A percentile compares a stretch with the other conserved stretches of the same genome.
phyloP scores from a whole-genome alignment of 2,329 filamentous ascomycete genomes.

The Aspergillus aculeatus region DNA sequence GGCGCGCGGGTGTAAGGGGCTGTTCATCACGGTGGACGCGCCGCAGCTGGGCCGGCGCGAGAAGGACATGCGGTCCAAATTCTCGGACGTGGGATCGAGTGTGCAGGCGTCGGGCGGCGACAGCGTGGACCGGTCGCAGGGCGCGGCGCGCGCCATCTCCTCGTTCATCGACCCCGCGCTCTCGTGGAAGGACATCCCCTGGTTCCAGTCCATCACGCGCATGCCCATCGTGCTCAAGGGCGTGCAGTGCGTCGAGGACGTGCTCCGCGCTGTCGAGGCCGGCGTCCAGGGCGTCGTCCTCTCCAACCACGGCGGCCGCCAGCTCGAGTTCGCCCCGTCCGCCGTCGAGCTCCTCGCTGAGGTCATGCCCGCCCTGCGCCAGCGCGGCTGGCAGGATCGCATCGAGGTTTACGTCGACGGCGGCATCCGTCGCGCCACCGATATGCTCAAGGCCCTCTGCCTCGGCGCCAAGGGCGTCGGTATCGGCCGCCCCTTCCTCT shows the following conservation, averaged over 20 bases:
- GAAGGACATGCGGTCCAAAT: conserved; percentile 97
- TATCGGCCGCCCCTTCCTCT: conserved; percentile 91
- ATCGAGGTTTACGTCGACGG: conserved; percentile 92
- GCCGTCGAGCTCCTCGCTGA: conserved; percentile 89
- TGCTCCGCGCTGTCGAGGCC: conserved; percentile 76
- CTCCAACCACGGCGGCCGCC: conserved; percentile 92
- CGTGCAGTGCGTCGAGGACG: conserved; percentile 93
- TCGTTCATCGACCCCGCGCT: conserved; percentile 95
- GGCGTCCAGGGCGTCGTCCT: conserved; percentile 88
- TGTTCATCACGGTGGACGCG: conserved; percentile 98
- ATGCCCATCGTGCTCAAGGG: conserved; percentile 98
- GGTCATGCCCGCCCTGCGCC: conserved; percentile 81
- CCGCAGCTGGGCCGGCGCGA: conserved; percentile 92
- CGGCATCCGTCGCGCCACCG: conserved; percentile 82
- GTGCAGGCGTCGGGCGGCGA: conserved; percentile 70
- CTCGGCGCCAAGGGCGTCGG: conserved; percentile 89
- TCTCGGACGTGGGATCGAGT: conserved; percentile 75
- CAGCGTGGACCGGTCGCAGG: conserved; percentile 79
- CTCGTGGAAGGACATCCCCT: conserved; percentile 89
- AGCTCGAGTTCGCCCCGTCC: conserved; percentile 87
- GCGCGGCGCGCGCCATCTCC: conserved; percentile 90
- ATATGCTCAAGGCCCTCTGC: conserved; percentile 93
- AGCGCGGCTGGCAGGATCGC: conserved; percentile 68
- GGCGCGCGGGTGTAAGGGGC: conserved; percentile 82
- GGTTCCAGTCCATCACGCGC: conserved; percentile 84